Conservation (phyloP, 192 early-diverging fungal genomes). For the Coemansia sp. region DNA sequence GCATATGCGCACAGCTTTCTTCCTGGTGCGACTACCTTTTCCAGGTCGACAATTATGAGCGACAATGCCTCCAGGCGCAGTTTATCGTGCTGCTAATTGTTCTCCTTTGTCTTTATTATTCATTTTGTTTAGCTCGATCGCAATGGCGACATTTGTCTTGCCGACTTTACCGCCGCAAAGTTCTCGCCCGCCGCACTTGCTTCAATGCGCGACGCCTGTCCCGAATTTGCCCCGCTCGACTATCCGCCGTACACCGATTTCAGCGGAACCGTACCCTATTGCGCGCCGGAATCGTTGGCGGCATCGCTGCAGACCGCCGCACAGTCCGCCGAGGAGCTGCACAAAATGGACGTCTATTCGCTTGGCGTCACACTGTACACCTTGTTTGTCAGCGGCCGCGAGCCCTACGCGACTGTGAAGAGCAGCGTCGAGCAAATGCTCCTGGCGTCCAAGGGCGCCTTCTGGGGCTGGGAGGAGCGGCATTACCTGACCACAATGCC, state of each 20-base stretch:
- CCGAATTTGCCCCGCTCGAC: slow-evolving; percentile 24
- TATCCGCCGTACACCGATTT: slow-evolving; percentile 50
- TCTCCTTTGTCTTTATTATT: neutral
- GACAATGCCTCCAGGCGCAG: neutral
- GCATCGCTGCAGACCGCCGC: neutral
- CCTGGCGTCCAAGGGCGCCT: slow-evolving; percentile 60
- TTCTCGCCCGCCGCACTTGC: slow-evolving; percentile 35
- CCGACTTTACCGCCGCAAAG: slow-evolving; percentile 51
- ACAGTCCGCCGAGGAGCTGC: slow-evolving; percentile 22
- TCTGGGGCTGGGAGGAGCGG: slow-evolving; percentile 62
- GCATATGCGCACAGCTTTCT: neutral
- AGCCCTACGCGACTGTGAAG: slow-evolving; percentile 59
- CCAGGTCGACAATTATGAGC: neutral
- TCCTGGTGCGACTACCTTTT: neutral
- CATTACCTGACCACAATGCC: slow-evolving; percentile 35
- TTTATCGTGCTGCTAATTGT: slow-evolving; percentile 7
- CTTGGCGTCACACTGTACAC: slow-evolving; percentile 61
- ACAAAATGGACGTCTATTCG: slow-evolving; percentile 58
- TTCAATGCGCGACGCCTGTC: slow-evolving; percentile 21
- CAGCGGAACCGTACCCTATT: slow-evolving; percentile 58
- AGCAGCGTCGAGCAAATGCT: slow-evolving; percentile 64
- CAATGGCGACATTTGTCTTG: slow-evolving; percentile 46
- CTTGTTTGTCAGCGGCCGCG: slow-evolving; percentile 58
- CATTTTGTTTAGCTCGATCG: slow-evolving; percentile 33
- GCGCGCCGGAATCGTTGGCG: slow-evolving; percentile 59